A percentile compares a stretch with the other conserved stretches of the same genome.
Evolutionary conservation across 2,329 filamentous ascomycete species (phyloP).

Genomic region (Trichoderma hamatum): DNA sequence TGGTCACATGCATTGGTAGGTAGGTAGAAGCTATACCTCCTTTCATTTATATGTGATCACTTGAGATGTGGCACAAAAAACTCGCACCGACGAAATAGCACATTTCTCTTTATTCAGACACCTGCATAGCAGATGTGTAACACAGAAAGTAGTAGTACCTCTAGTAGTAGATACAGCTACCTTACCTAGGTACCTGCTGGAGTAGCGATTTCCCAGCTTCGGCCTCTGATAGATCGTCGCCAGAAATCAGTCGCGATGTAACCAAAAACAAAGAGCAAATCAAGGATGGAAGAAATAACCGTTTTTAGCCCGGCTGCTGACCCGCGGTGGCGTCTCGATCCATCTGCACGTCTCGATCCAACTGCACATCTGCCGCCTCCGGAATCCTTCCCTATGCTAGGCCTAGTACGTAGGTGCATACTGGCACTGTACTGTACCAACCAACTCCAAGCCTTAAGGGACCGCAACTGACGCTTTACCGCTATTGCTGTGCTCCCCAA

Average conservation of each 20-base stretch:
- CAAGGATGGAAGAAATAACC: not conserved
- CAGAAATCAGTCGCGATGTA: not conserved
- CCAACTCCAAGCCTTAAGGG: not conserved
- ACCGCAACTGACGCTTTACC: not conserved
- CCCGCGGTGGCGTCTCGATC: conserved; percentile 21
- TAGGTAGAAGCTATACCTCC: not conserved
- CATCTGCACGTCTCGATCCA: too few relatives aligned
- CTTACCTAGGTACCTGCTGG: too few relatives aligned
- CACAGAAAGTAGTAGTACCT: too few relatives aligned
- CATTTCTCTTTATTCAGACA: not conserved
- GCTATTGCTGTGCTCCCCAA: not conserved
- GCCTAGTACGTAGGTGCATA: not conserved
- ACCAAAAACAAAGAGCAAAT: not conserved
- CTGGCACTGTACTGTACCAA: not conserved
- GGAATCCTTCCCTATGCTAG: not conserved
- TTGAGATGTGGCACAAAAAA: not conserved
- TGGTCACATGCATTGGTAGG: not conserved
- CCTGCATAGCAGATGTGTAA: not conserved
- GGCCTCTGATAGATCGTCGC: not conserved
- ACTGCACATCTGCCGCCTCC: conserved; percentile 18
- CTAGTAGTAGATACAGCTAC: too few relatives aligned
- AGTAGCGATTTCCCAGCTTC: not conserved
- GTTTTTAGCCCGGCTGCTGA: conserved; percentile 8
- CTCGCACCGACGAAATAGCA: not conserved
- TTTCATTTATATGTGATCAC: not conserved